phyloP scores from a whole-genome alignment of 352 stramenopile species.

The Pseudoperonospora humuli region DNA sequence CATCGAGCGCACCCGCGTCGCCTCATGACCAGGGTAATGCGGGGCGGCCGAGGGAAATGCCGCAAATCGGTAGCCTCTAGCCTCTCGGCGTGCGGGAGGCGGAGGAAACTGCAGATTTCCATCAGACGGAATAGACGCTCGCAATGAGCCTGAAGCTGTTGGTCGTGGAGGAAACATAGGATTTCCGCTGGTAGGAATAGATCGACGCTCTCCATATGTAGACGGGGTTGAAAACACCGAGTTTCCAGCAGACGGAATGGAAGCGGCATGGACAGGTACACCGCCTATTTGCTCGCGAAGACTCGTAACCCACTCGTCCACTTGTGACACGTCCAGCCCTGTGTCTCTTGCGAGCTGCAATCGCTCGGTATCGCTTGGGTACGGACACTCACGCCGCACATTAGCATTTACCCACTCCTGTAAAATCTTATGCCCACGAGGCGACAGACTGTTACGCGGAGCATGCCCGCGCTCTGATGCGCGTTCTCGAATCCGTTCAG shows the following conservation, averaged over 20 bases:
- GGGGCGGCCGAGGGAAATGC: slow-evolving; percentile 10
- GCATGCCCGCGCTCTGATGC: slow-evolving; percentile 36
- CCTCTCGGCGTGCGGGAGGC: slow-evolving; percentile 37
- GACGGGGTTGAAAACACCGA: slow-evolving; percentile 48
- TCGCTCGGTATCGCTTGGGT: slow-evolving; percentile 59
- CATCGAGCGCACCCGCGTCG: slow-evolving; percentile 45
- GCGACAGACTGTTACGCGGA: slow-evolving; percentile 45
- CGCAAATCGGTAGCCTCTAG: slow-evolving; percentile 24
- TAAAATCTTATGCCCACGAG: slow-evolving; percentile 62
- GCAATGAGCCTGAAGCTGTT: slow-evolving; percentile 15
- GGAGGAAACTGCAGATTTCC: slow-evolving; percentile 55
- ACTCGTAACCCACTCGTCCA: slow-evolving; percentile 81
- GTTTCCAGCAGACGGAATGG: slow-evolving; percentile 55
- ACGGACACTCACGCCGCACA: slow-evolving; percentile 51
- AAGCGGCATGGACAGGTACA: slow-evolving; percentile 15
- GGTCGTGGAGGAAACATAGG: slow-evolving; percentile 66
- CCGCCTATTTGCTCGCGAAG: slow-evolving; percentile 54
- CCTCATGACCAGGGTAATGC: slow-evolving; percentile 25
- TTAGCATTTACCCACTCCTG: slow-evolving; percentile 73
- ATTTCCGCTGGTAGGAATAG: slow-evolving; percentile 56
- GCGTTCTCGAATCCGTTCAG: slow-evolving; percentile 58
- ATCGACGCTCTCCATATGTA: slow-evolving; percentile 45
- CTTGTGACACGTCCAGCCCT: slow-evolving; percentile 67
- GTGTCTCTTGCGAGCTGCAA: slow-evolving; percentile 68
- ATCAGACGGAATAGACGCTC: slow-evolving; percentile 41